Base-by-base conservation (phyloP, 169 alveolate species). In the Eimeria praecox region DNA sequence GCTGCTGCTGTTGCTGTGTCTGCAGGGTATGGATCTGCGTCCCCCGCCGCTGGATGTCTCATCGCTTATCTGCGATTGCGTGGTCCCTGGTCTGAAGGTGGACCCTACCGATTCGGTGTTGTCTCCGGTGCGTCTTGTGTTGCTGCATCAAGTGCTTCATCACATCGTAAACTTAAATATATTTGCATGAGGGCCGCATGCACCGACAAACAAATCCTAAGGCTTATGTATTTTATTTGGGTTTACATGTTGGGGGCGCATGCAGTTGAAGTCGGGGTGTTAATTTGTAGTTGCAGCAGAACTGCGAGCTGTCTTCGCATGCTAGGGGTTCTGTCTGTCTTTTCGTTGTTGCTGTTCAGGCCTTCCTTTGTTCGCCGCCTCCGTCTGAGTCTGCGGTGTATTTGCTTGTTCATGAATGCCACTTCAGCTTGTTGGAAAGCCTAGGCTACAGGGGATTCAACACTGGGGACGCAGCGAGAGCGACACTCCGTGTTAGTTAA, bases 71-170 rank as follows among this genome's bases (percentile, higher is more conserved):
- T 92, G 95, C 91, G 91, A 56, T 35, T 92, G 95, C 91, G 52
- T 83, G 5, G 77, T 30, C 33, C 80, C 62, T 1, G 95, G 95
- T 35, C 71, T 92, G 69, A 75, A 59, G 54, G 90, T 92, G n/a
- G 95, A 92, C 35, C 95, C 95, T 10, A 56, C 95, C 27, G 95
- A 92, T 44, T 54, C 95, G 4, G 91, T 92, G 9, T 83, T 92
- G 35, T 54, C 91, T 33, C 91, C 95, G 27, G 95, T 92, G 56
- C 22, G 95, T 33, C 38, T 44, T 27, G 80, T 40, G 30, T 40
- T 44, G 27, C 49, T 20, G 5, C 0, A 27, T 64, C 75, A 64
- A 38, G n/a, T 5, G n/a, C n/a, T n/a, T n/a, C n/a, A n/a, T n/a
- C n/a, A n/a, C n/a, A n/a, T n/a, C n/a, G n/a, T n/a, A n/a, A n/a